Evolutionary conservation across 78 protist species (phyloP).

Genomic region (Guillardia theta): DNA sequence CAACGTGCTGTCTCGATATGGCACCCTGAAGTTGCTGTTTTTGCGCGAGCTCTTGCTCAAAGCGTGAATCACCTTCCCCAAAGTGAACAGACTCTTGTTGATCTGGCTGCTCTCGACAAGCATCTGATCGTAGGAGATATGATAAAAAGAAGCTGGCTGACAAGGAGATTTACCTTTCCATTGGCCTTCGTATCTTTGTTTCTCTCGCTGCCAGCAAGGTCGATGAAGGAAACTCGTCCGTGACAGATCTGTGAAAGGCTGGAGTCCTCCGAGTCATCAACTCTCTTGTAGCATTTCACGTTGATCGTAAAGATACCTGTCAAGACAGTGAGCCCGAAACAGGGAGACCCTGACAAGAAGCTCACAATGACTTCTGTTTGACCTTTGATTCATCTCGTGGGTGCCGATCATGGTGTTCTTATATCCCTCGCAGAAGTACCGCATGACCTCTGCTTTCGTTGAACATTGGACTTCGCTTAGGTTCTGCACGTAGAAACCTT

Average conservation of each 20-base stretch:
- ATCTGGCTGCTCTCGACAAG: constrained; percentile 26
- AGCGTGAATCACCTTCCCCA: neutral
- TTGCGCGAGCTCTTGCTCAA: constrained; percentile 44
- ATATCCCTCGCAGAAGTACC: neutral
- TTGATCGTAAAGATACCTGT: neutral
- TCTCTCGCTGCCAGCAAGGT: neutral
- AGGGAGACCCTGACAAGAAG: no score
- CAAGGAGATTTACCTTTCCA: no score
- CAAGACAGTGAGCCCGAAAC: no score
- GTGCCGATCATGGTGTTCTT: neutral
- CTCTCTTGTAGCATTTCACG: neutral
- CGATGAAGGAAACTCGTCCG: neutral
- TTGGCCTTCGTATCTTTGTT: neutral
- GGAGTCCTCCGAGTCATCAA: neutral
- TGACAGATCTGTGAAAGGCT: neutral
- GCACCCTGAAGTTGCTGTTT: constrained; percentile 70
- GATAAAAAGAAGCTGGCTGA: no score
- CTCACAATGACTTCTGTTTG: constrained; percentile 16
- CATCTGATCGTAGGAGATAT: no score
- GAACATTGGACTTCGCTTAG: neutral
- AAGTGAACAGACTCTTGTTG: constrained; percentile 3
- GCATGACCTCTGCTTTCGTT: neutral
- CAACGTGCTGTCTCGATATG: constrained; percentile 91
- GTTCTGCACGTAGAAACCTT: neutral
- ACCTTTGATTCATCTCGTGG: constrained; percentile 17